Base-by-base conservation (phyloP, 78 protist species). In the Neovahlkampfia damariscottae region DNA sequence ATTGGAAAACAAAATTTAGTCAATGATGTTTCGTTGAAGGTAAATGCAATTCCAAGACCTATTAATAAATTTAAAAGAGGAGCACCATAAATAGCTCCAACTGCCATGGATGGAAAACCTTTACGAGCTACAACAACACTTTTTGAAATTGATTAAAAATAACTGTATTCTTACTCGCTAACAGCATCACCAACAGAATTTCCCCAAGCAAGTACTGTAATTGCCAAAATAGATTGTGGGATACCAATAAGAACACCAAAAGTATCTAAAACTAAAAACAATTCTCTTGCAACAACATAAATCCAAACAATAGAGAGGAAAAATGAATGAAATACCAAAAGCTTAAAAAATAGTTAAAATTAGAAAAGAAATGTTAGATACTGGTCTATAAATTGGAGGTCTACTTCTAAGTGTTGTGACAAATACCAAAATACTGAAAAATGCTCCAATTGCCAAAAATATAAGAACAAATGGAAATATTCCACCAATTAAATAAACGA, bases 101-200 rank as follows among this genome's bases (percentile, higher is more conserved):
- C 70, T 2, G 80, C 77, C 84, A 80, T 80, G n/a, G 36, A 34
- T 1, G 84, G 66, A 40, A 4, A 34, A 5, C 84, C 84, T 8
- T 31, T 2, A 31, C 70, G 70, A 0, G 84, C 84, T 2, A 80
- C 78, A 5, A 73, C 3, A 2, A 80, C 0, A 31, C n/a, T n/a
- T n/a, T n/a, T n/a, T n/a, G n/a, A n/a, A n/a, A n/a, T n/a, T n/a
- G n/a, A n/a, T n/a, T n/a, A n/a, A n/a, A n/a, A n/a, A n/a, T n/a
- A n/a, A n/a, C n/a, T n/a, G n/a, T n/a, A n/a, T n/a, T n/a, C n/a
- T n/a, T n/a, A n/a, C 73, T 58, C 70, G 79, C 30, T 27, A 73
- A 70, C 6, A 71, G 29, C 19, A 39, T 80, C 84, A 27, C 75
- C 84, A 9, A 80, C 40, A 19, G 62, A 50, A 50, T 50, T 50